These are phyloP conservation scores for Rhizoclosmatium sp. DNA, from an alignment of 192 early-diverging fungal genomes.

Conservation along the genomic window DNA sequence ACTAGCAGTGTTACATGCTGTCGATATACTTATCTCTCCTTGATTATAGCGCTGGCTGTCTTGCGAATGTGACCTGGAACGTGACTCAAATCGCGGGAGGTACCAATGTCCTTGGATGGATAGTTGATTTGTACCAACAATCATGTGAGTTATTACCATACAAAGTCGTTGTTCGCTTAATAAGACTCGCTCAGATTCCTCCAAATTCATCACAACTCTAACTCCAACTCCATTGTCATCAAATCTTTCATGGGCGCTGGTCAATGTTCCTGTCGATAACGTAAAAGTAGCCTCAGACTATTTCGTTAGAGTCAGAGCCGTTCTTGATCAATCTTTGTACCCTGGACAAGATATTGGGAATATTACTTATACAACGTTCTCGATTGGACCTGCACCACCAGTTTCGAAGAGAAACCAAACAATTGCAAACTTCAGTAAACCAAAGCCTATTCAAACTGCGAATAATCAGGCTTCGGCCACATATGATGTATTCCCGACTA, in stretches of 20 bases:
- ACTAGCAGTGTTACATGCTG: background rate
- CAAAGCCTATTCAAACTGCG: background rate
- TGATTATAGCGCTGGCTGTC: constrained; percentile 6
- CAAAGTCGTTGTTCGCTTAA: background rate
- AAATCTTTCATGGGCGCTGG: background rate
- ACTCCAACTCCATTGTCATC: constrained; percentile 9
- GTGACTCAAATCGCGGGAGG: background rate
- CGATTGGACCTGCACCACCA: constrained; percentile 1
- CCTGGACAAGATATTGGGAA: constrained; percentile 24
- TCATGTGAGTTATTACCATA: background rate
- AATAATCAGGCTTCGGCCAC: background rate
- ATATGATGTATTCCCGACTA: no score
- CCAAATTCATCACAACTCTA: constrained; percentile 19
- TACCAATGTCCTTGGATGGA: constrained; percentile 9
- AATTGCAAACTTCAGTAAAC: background rate
- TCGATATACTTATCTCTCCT: background rate
- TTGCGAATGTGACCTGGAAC: constrained; percentile 26
- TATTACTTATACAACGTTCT: constrained; percentile 10
- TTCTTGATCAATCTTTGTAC: constrained; percentile 11
- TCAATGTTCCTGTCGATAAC: background rate
- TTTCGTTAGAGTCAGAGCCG: constrained; percentile 19
- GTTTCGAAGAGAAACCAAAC: constrained; percentile 2
- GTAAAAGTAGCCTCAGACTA: background rate
- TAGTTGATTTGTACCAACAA: constrained; percentile 25
- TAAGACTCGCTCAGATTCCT: background rate